Percentiles rank a stretch among this genome's conserved stretches.
These are phyloP conservation scores for Mycocentrospora acerina DNA, from an alignment of 2,329 filamentous ascomycete species.

Conservation along the genomic window DNA sequence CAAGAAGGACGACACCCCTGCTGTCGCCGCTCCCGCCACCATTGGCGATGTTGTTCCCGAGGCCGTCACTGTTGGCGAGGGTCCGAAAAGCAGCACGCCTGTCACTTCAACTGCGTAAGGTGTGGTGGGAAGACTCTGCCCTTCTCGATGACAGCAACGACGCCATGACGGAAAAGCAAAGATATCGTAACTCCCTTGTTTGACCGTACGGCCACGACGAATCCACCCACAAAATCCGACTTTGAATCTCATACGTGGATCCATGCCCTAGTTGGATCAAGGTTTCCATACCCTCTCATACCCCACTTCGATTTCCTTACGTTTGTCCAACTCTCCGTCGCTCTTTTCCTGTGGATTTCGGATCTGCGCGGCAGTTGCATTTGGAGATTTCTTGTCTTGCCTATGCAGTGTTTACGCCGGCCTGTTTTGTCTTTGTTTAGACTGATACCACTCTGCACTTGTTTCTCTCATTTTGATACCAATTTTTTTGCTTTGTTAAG, in stretches of 20 bases:
- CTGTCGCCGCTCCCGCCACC: constrained; percentile 21
- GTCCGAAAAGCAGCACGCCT: constrained; percentile 41
- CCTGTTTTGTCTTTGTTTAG: constrained; percentile 38
- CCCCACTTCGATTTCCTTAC: constrained; percentile 23
- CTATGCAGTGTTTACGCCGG: constrained; percentile 36
- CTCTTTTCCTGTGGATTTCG: constrained; percentile 31
- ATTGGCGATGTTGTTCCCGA: constrained; percentile 44
- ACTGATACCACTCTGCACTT: constrained; percentile 47
- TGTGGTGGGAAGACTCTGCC: constrained; percentile 43
- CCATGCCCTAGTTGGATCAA: constrained; percentile 33
- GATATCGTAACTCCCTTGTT: constrained; percentile 41
- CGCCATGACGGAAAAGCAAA: constrained; percentile 48
- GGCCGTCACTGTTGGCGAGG: constrained; percentile 43
- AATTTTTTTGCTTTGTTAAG: constrained; percentile 12
- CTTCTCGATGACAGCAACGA: constrained; percentile 45
- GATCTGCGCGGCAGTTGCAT: constrained; percentile 39
- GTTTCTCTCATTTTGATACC: constrained; percentile 44
- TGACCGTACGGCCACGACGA: constrained; percentile 39
- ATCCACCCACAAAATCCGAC: constrained; percentile 34
- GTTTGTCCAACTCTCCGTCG: constrained; percentile 29
- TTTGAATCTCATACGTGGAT: constrained; percentile 27
- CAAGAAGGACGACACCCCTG: constrained; percentile 34
- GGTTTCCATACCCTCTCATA: constrained; percentile 34
- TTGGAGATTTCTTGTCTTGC: constrained; percentile 35
- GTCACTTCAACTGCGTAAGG: constrained; percentile 47